Base-by-base conservation (phyloP, 768 basidiomycete genomes). In the Collybia sordida region DNA sequence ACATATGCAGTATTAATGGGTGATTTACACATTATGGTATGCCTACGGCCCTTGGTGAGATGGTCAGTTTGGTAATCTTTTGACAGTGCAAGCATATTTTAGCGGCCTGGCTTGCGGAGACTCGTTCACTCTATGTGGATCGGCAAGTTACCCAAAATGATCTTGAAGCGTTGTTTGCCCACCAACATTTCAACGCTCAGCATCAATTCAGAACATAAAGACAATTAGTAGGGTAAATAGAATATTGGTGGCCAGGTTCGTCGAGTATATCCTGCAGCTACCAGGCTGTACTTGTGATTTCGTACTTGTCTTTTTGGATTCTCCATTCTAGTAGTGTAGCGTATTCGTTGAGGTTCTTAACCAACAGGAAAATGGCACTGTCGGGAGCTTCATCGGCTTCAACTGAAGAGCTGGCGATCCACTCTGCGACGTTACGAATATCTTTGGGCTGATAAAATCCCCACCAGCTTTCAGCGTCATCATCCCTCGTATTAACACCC, bases 61-160 rank as follows among this genome's bases (percentile, higher is more conserved):
- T 48, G 25, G 69, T 47, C 35, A 45, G 19, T 42, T 14, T 31
- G 7, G 43, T 46, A 46, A 44, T 27, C 38, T 44, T 55, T 42
- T 36, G 8, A 12, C 54, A 92, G 90, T 93, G 90, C 61, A 92
- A 93, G 62, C 90, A 93, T 63, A 64, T 89, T 2, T 72, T 93
- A 21, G 90, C 90, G 2, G 75, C 79, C 11, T 68, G 74, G 12
- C 68, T 93, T 12, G 86, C 86, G 2, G 65, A 78, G 22, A 78
- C 74, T 45, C 63, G 89, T 43, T 69, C 69, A 3, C 72, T 72
- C 47, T 82, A 73, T 51, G 57, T 80, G 31, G 76, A 85, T 45
- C 77, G 81, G 18, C 65, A 72, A 27, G 63, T 79, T 39, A 64
- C 61, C 21, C 60, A 65, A 3, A 73, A 81, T 47, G 79, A 83